These are phyloP conservation scores for Plasmodium fragile DNA, from an alignment of 169 alveolate species.

Conservation along the genomic window DNA sequence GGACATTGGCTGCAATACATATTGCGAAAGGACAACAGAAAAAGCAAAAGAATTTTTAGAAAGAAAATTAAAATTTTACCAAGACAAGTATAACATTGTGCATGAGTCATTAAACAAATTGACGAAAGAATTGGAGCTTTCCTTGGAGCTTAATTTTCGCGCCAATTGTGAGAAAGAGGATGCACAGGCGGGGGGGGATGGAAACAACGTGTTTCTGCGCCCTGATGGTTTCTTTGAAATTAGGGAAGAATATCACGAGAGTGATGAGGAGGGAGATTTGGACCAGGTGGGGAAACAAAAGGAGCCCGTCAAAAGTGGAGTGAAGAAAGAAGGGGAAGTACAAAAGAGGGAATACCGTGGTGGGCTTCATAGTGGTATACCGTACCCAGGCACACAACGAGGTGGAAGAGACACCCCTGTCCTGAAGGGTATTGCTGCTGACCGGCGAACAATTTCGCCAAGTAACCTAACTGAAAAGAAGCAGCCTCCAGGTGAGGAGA, in stretches of 20 bases:
- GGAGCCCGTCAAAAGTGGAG: background rate
- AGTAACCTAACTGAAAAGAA: background rate
- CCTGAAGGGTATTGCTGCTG: background rate
- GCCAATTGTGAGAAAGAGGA: background rate
- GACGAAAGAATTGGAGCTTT: slow-evolving; percentile 45
- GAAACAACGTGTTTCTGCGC: slow-evolving; percentile 27
- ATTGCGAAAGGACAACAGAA: slow-evolving; percentile 60
- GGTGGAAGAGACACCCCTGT: background rate
- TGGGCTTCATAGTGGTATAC: background rate
- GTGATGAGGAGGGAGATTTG: slow-evolving; percentile 20
- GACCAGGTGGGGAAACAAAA: background rate
- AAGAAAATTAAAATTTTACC: slow-evolving; percentile 22
- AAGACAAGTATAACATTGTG: slow-evolving; percentile 25
- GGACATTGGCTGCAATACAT: slow-evolving; percentile 55
- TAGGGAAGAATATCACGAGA: slow-evolving; percentile 45
- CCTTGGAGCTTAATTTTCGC: slow-evolving; percentile 29
- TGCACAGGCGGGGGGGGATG: background rate
- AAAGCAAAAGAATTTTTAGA: slow-evolving; percentile 18
- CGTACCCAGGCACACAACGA: background rate
- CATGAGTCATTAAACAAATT: slow-evolving; percentile 19
- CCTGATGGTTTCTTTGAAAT: slow-evolving; percentile 62
- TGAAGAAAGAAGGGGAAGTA: background rate
- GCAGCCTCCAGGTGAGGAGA: background rate
- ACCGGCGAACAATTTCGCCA: background rate
- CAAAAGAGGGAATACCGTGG: slow-evolving; percentile 1